Base-by-base conservation (phyloP, 208 protist species). In the Crithidia expoeki region DNA sequence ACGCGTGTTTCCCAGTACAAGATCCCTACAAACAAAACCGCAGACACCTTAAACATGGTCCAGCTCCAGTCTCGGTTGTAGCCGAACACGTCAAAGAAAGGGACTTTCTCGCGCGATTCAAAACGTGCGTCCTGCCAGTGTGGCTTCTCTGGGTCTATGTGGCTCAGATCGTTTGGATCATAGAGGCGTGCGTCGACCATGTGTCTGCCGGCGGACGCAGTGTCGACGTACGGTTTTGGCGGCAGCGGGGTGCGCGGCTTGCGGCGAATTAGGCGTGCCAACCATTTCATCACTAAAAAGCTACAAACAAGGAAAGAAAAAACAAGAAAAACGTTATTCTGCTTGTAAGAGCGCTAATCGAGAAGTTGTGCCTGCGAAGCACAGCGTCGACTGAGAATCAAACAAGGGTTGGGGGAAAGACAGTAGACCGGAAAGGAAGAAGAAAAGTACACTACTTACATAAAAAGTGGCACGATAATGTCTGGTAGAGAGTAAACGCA, bases 1-100 rank as follows among this genome's bases (percentile, higher is more conserved):
- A 75, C 71, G 5, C 85, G 83, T 42, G 80, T 81, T 69, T 94
- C 89, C 79, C 75, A 91, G 66, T 94, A 96, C 17, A 94, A 61
- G 1, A 89, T 46, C 4, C 40, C 34, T 0, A 80, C 59, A 65
- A 96, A 90, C 14, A 94, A 76, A 0, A 94, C 0, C 0, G 63
- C 71, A 0, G 86, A 81, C 0, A 92, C 4, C 56, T 93, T 93
- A 67, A 94, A 96, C 0, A 96, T 57, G 21, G 89, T 86, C 88
- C 89, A 96, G 69, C 89, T 94, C 89, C 92, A 96, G 81, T 96
- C 83, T 1, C 89, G 75, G 66, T 96, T 96, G 69, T 80, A 96
- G 10, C 92, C 92, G 51, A 92, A 96, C 47, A 94, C 47, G 52
- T 96, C 92, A 74, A 96, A 93, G 64, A 96, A 94, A 0, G 87